phyloP scores from a whole-genome alignment of 345 rosid genomes.

The Hirschfeldia incana region DNA sequence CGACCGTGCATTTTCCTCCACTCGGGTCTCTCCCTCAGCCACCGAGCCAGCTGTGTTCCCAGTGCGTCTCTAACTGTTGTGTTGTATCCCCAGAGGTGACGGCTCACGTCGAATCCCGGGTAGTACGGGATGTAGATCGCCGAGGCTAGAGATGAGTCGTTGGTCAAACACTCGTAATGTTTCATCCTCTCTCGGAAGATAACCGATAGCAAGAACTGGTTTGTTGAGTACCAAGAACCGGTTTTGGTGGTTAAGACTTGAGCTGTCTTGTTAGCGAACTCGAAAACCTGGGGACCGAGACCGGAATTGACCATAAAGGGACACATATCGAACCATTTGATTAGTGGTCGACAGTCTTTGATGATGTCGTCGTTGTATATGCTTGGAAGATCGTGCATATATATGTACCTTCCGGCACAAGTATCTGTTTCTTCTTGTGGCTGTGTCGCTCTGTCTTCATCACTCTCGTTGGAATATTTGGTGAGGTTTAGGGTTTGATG shows the following conservation, averaged over 20 bases:
- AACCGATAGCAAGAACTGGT: conserved; percentile 44
- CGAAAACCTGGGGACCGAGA: conserved; percentile 41
- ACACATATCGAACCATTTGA: conserved; percentile 34
- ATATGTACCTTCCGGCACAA: conserved; percentile 46
- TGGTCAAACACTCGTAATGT: conserved; percentile 45
- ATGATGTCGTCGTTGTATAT: conserved; percentile 43
- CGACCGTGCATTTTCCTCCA: conserved; percentile 42
- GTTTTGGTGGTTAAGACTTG: conserved; percentile 11
- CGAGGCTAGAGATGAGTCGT: conserved; percentile 44
- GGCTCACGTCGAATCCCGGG: conserved; percentile 48
- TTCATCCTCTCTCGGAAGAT: conserved; percentile 48
- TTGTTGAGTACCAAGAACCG: conserved; percentile 42
- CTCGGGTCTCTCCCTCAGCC: conserved; percentile 46
- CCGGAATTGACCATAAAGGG: conserved; percentile 39
- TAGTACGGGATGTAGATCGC: conserved; percentile 48
- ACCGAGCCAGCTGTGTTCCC: conserved; percentile 33
- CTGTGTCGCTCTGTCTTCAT: neutral
- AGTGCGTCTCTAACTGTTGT: conserved; percentile 41
- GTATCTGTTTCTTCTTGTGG: conserved; percentile 2
- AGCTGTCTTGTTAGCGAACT: neutral
- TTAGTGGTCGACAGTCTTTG: conserved; percentile 32
- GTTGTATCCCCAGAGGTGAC: conserved; percentile 42
- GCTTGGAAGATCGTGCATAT: conserved; percentile 44
- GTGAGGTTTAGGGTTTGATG: conserved; percentile 20
- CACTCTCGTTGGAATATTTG: neutral